These are phyloP conservation scores for Cladochytrium replicatum DNA, from an alignment of 192 early-diverging fungal genomes.

Conservation along the genomic window DNA sequence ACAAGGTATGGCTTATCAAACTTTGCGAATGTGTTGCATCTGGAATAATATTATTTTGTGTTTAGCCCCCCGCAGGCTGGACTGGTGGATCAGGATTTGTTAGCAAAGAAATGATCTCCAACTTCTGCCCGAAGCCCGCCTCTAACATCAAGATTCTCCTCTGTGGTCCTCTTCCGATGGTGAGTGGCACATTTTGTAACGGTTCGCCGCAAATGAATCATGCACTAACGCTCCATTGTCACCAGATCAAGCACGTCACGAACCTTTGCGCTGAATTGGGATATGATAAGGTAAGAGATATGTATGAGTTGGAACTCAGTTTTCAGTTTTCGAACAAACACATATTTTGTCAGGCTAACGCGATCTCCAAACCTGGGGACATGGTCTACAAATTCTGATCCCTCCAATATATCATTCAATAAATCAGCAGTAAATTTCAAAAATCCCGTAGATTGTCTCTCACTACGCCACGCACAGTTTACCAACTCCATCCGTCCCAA, in stretches of 20 bases:
- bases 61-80: constrained; percentile 64
- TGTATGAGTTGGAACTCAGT: neutral
- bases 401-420: too few relatives aligned
- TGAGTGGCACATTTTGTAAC: neutral
- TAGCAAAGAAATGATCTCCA: constrained; percentile 67
- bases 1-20: constrained; percentile 33
- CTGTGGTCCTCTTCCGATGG: constrained; percentile 85
- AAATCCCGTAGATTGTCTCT: too few relatives aligned
- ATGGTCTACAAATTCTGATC: constrained; percentile 91
- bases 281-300: constrained; percentile 45
- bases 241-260: constrained; percentile 65
- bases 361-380: constrained; percentile 73
- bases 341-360: constrained; percentile 28
- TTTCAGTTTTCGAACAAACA: neutral
- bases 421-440: too few relatives aligned
- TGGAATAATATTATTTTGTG: constrained; percentile 17
- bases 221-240: constrained; percentile 1
- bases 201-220: constrained; percentile 1
- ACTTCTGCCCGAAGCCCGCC: constrained; percentile 62
- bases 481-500: too few relatives aligned
- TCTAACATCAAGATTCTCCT: constrained; percentile 77
- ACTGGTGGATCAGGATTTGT: constrained; percentile 79
- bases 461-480: too few relatives aligned
- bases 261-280: constrained; percentile 60
- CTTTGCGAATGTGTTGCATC: neutral